Percentiles rank a stretch among this genome's conserved stretches.
These are phyloP conservation scores for Diaporthe longicolla DNA, from an alignment of 2,329 filamentous ascomycete genomes.

Conservation along the genomic window DNA sequence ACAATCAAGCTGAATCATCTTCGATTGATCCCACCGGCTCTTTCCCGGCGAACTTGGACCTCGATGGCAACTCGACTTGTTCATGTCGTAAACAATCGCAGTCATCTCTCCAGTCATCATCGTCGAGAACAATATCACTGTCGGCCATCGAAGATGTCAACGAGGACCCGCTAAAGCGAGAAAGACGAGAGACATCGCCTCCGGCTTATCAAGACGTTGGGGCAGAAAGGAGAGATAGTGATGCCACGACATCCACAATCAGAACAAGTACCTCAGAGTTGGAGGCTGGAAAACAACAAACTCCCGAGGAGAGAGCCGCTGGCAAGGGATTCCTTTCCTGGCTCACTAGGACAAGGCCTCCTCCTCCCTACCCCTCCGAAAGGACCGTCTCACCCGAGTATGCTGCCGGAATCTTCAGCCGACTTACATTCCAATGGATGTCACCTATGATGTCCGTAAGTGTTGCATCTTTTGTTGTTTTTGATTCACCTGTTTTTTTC, in stretches of 20 bases:
- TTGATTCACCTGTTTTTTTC: too few species aligned
- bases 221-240: neutral
- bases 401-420: conserved; percentile 18
- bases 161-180: neutral
- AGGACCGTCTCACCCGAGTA: conserved; percentile 19
- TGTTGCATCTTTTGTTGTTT: neutral
- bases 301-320: neutral
- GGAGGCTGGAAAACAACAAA: neutral
- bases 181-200: neutral
- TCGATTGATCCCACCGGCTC: neutral
- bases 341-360: conserved; percentile 15
- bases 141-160: neutral
- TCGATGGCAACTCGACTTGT: too few species aligned
- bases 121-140: neutral
- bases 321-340: conserved; percentile 22
- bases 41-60: neutral
- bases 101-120: conserved; percentile 1
- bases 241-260: neutral
- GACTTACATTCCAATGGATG: conserved; percentile 29
- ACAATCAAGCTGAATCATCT: neutral
- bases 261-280: neutral
- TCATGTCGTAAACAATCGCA: neutral
- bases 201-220: conserved; percentile 15
- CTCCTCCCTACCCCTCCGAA: neutral
- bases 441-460: conserved; percentile 33